Percentiles rank a stretch among this genome's conserved stretches.
phyloP scores from a whole-genome alignment of 140 eudicot genomes.

The Cichorium intybus region DNA sequence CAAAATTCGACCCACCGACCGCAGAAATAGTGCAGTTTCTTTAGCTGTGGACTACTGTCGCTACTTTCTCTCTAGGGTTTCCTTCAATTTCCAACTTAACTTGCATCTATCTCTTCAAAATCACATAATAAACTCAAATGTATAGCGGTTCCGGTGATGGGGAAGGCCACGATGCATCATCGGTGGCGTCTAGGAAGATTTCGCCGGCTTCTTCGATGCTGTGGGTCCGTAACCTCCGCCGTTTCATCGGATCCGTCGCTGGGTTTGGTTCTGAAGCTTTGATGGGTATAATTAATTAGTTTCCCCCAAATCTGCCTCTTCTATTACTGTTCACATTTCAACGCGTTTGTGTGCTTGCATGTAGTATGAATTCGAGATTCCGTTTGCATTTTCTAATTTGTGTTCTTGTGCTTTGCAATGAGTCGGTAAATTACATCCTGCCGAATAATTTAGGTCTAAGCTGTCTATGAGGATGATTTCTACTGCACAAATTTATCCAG shows the following conservation, averaged over 20 bases:
- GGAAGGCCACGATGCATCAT: conserved; percentile 58
- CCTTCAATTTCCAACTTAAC: conserved; percentile 12
- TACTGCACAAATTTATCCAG: neutral
- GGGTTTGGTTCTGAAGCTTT: conserved; percentile 98
- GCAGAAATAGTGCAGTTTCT: neutral
- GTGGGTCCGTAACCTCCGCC: conserved; percentile 99
- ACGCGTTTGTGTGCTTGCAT: neutral
- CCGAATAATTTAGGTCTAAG: neutral
- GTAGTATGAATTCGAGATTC: conserved; percentile 4
- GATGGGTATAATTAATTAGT: conserved; percentile 55
- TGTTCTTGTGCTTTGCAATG: neutral
- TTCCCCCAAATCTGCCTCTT: neutral
- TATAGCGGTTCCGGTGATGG: conserved; percentile 88
- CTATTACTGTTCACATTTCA: neutral
- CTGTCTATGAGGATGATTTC: neutral
- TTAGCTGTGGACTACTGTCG: conserved; percentile 2
- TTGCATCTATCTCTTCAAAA: neutral
- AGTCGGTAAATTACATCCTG: neutral
- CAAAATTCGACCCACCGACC: neutral
- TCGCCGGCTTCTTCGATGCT: conserved; percentile 90
- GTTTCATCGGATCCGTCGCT: conserved; percentile 97
- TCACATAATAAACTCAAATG: conserved; percentile 33
- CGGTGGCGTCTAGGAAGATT: conserved; percentile 61
- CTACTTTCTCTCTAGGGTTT: conserved; percentile 24
- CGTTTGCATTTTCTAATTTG: neutral